Evolutionary conservation across 768 basidiomycete genomes (phyloP).

Genomic region (Rhodotorula taiwanensis): DNA sequence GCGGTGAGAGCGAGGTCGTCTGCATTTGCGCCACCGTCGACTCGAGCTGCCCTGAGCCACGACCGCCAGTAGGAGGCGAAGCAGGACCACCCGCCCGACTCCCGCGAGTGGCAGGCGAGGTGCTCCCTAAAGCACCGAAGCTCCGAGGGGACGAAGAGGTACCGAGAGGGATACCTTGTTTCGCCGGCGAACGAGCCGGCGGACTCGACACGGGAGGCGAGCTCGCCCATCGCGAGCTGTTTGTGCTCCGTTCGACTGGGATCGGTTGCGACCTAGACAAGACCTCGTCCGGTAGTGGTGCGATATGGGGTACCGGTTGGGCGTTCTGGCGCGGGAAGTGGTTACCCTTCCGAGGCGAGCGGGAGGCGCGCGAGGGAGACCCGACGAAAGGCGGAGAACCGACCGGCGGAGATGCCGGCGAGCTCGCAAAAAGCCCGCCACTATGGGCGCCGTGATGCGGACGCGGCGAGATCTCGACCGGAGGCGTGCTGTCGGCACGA

Average conservation of each 20-base stretch:
- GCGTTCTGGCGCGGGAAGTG: neutral
- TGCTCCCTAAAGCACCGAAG: no score
- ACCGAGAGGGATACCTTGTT: neutral
- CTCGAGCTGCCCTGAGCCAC: constrained; percentile 23
- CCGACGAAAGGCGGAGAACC: neutral
- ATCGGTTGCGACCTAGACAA: neutral
- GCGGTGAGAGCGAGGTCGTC: neutral
- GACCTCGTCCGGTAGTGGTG: neutral
- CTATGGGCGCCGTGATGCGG: neutral
- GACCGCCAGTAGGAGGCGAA: no score
- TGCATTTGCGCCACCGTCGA: constrained; percentile 17
- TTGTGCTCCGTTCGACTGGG: neutral
- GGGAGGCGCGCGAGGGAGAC: neutral
- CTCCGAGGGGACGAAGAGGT: no score
- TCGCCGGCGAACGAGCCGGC: neutral
- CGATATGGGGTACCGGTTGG: neutral
- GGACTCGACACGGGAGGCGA: neutral
- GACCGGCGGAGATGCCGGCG: neutral
- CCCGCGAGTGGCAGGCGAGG: no score
- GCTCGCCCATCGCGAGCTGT: constrained; percentile 21
- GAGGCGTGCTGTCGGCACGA: no score
- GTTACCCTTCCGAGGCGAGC: neutral
- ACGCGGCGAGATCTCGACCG: neutral
- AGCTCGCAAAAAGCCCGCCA: neutral
- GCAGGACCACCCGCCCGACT: no score